These are phyloP conservation scores for Lithospermum erythrorhizon DNA, from an alignment of 257 asterid species.

Conservation along the genomic window DNA sequence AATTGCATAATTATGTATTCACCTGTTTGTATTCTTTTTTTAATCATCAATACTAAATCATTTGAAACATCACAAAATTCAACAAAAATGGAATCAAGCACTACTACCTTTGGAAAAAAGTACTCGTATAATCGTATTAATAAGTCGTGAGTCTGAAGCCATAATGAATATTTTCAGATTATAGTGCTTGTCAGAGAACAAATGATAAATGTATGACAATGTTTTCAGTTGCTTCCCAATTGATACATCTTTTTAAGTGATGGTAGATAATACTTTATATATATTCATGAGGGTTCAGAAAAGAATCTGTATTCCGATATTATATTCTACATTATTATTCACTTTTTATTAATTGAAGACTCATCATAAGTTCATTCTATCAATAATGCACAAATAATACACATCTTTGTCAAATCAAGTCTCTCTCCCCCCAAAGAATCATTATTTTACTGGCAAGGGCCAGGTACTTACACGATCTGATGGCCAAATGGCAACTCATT, in stretches of 20 bases:
- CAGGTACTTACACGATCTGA: too few species aligned
- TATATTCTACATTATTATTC: too few species aligned
- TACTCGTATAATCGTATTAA: background rate
- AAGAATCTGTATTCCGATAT: too few species aligned
- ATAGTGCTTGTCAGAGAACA: conserved; percentile 14
- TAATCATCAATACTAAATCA: background rate
- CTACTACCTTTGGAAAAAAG: too few species aligned
- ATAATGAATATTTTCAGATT: conserved; percentile 15
- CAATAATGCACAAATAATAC: too few species aligned
- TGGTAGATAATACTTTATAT: background rate
- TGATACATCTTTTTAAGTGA: background rate
- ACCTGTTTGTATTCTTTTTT: background rate
- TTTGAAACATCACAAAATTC: conserved; percentile 1
- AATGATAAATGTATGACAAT: background rate
- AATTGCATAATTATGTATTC: conserved; percentile 3
- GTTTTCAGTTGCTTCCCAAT: conserved; percentile 2
- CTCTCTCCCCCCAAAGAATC: too few species aligned
- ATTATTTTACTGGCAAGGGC: too few species aligned
- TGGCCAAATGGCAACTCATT: too few species aligned
- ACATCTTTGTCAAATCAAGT: too few species aligned
- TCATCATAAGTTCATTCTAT: too few species aligned
- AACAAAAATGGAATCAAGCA: background rate
- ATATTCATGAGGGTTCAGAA: too few species aligned
- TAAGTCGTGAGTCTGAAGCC: conserved; percentile 12
- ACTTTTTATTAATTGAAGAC: too few species aligned